Evolutionary conservation across 192 early-diverging fungal genomes (phyloP).

Genomic region (Cladochytrium replicatum): DNA sequence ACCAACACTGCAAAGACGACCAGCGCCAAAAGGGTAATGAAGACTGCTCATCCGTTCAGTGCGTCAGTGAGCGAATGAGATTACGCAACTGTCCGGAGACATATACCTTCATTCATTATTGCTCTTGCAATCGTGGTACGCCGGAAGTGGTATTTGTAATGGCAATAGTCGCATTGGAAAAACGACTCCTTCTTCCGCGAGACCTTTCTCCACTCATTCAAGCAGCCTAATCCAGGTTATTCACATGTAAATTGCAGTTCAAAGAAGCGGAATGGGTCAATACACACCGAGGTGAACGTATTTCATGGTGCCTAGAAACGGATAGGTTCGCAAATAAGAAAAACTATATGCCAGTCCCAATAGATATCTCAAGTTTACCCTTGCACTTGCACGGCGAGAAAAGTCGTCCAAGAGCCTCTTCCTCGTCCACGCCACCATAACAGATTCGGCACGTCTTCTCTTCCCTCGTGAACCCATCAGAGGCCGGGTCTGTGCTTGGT

Average conservation of each 20-base stretch:
- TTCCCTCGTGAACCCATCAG: too few relatives aligned
- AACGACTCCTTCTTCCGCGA: conserved; percentile 35
- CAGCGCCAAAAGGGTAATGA: conserved; percentile 1
- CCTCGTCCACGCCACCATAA: too few relatives aligned
- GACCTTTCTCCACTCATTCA: conserved; percentile 40
- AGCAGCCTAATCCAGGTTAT: conserved; percentile 38
- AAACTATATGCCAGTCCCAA: too few relatives aligned
- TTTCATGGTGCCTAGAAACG: conserved; percentile 51
- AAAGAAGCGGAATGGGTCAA: conserved; percentile 5
- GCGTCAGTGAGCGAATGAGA: too few relatives aligned
- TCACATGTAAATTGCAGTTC: background rate
- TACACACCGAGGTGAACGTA: conserved; percentile 22
- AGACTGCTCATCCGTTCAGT: too few relatives aligned
- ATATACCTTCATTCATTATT: conserved; percentile 31
- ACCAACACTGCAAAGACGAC: conserved; percentile 1
- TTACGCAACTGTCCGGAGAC: background rate
- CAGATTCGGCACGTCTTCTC: too few relatives aligned
- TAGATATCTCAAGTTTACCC: too few relatives aligned
- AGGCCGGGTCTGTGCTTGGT: too few relatives aligned
- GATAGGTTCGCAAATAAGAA: too few relatives aligned
- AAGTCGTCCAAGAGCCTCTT: conserved; percentile 38
- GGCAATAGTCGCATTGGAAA: conserved; percentile 52
- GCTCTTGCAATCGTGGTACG: conserved; percentile 39
- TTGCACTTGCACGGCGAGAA: conserved; percentile 54
- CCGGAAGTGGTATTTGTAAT: conserved; percentile 46